These are phyloP conservation scores for Ceratobasidium papillatum DNA, from an alignment of 1,284 basidiomycete genomes.

Conservation along the genomic window DNA sequence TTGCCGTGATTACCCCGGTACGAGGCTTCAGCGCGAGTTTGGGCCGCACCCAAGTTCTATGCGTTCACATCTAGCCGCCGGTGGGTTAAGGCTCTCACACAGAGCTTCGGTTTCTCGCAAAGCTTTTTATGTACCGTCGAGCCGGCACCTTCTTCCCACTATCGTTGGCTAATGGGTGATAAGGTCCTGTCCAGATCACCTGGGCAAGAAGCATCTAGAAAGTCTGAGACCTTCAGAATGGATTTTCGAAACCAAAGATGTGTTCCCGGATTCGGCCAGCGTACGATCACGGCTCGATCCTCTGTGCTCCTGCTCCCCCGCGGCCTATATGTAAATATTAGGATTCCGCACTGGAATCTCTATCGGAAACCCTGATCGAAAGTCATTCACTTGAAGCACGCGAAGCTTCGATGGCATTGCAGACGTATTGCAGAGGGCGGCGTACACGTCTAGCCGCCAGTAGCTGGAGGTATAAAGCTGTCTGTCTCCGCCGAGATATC, in stretches of 20 bases:
- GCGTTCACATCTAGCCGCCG: constrained; percentile 24
- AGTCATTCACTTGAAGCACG: constrained; percentile 34
- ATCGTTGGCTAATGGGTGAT: constrained; percentile 30
- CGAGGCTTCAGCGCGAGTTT: constrained; percentile 34
- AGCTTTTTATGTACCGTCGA: constrained; percentile 26
- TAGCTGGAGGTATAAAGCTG: constrained; percentile 15
- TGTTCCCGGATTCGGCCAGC: constrained; percentile 30
- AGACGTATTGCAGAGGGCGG: constrained; percentile 17
- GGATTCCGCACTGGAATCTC: constrained; percentile 31
- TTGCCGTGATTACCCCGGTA: constrained; percentile 35
- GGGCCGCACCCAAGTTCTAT: background rate
- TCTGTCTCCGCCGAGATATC: constrained; percentile 32
- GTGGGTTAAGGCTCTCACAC: constrained; percentile 33
- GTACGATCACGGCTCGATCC: constrained; percentile 35
- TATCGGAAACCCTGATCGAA: constrained; percentile 39
- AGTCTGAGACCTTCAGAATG: constrained; percentile 6
- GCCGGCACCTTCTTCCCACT: constrained; percentile 26
- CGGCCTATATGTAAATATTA: constrained; percentile 38
- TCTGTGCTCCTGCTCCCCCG: background rate
- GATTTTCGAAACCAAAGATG: constrained; percentile 34
- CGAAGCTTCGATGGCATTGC: constrained; percentile 6
- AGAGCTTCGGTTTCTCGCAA: constrained; percentile 29
- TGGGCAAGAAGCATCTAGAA: constrained; percentile 31
- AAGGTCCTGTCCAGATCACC: constrained; percentile 30
- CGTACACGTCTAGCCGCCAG: constrained; percentile 22